Conservation (phyloP, 176 grass and related monocot genomes). For the Ensete ventricosum region DNA sequence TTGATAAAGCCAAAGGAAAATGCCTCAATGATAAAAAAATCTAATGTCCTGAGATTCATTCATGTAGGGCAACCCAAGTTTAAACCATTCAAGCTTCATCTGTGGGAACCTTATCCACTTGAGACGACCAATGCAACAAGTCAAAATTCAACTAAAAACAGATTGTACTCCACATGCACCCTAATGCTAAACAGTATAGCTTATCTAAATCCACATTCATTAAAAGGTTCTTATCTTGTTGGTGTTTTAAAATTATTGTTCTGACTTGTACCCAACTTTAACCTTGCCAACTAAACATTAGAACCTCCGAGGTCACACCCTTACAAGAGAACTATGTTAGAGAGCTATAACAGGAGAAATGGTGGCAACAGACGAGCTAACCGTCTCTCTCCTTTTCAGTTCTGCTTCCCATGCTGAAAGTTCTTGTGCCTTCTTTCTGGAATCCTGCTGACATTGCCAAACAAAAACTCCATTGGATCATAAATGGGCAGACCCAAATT, state of each 20-base stretch:
- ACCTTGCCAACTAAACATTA: neutral
- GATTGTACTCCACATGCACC: neutral
- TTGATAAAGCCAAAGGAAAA: neutral
- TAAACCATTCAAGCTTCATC: neutral
- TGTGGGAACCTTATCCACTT: too few species aligned
- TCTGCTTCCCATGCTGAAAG: constrained; percentile 66
- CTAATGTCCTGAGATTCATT: neutral
- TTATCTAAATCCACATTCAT: neutral
- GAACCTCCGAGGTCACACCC: neutral
- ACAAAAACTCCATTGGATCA: neutral
- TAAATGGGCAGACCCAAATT: neutral
- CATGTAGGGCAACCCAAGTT: neutral
- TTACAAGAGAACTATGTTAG: neutral
- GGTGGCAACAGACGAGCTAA: constrained; percentile 21
- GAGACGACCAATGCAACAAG: too few species aligned
- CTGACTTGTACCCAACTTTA: neutral
- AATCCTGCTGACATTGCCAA: constrained; percentile 30
- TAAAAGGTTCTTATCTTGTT: neutral
- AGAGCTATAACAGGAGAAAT: neutral
- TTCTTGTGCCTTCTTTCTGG: constrained; percentile 54
- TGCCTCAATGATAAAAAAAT: neutral
- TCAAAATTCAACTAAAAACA: too few species aligned
- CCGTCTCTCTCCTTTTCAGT: constrained; percentile 61
- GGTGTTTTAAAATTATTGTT: neutral
- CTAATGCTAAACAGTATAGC: neutral